Percentiles rank a stretch among this genome's conserved stretches.
These are phyloP conservation scores for Immersiella caudata DNA, from an alignment of 495 filamentous ascomycete species.

Conservation along the genomic window DNA sequence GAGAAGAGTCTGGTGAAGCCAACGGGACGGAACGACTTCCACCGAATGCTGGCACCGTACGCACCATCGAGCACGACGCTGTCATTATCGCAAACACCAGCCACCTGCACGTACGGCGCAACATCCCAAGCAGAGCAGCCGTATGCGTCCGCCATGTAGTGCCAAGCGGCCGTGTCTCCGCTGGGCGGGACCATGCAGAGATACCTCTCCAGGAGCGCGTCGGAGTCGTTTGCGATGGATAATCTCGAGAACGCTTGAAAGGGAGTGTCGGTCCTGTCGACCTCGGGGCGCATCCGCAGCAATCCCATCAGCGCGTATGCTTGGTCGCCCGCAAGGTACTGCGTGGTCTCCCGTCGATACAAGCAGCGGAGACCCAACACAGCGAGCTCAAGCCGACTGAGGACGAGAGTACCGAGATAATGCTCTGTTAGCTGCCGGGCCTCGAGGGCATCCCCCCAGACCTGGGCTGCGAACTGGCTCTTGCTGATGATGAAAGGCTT, in stretches of 20 bases:
- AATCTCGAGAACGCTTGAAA: constrained; percentile 52
- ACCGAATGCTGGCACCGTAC: constrained; percentile 28
- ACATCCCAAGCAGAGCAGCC: constrained; percentile 20
- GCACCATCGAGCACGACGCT: constrained; percentile 29
- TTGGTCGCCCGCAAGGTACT: constrained; percentile 36
- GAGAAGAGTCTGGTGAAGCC: not conserved
- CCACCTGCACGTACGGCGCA: constrained; percentile 22
- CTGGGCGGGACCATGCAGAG: constrained; percentile 20
- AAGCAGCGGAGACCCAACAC: constrained; percentile 22
- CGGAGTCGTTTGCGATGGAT: constrained; percentile 33
- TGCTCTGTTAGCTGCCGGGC: constrained; percentile 28
- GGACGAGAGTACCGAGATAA: constrained; percentile 18
- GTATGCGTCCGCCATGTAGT: constrained; percentile 22
- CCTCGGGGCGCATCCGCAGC: constrained; percentile 35
- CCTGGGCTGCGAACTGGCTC: constrained; percentile 21
- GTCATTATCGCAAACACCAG: constrained; percentile 24
- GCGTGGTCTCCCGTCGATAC: constrained; percentile 8
- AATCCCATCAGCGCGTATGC: constrained; percentile 53
- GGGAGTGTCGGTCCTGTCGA: constrained; percentile 39
- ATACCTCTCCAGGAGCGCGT: constrained; percentile 29
- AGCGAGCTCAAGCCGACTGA: constrained; percentile 31
- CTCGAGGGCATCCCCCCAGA: constrained; percentile 10
- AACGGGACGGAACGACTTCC: constrained; percentile 14
- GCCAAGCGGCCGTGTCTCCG: not conserved
- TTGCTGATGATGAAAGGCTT: constrained; percentile 13